Evolutionary conservation across 2,329 filamentous ascomycete genomes (phyloP).

Genomic region (Ceratocystis eucalypticola): DNA sequence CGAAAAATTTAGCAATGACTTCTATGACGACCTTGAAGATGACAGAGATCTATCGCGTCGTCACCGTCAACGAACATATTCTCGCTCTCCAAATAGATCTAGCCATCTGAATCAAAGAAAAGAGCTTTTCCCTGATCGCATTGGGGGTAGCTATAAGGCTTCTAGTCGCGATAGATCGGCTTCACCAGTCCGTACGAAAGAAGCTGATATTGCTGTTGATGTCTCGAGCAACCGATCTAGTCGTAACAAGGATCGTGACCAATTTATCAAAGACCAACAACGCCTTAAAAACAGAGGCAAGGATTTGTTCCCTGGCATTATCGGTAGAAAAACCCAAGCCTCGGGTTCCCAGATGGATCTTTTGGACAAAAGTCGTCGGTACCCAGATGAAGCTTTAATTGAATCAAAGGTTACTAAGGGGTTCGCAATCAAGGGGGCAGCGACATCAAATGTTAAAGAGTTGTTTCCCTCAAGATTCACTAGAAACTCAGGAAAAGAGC

Average conservation of each 20-base stretch:
- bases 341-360: slow-evolving; percentile 11
- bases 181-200: slow-evolving; percentile 36
- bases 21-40: slow-evolving; percentile 71
- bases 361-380: background rate
- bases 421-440: slow-evolving; percentile 17
- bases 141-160: slow-evolving; percentile 21
- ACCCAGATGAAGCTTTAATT: background rate
- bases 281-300: slow-evolving; percentile 25
- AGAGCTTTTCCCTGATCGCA: slow-evolving; percentile 47
- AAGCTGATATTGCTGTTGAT: slow-evolving; percentile 12
- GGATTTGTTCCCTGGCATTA: slow-evolving; percentile 31
- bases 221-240: slow-evolving; percentile 20
- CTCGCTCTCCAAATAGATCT: slow-evolving; percentile 21
- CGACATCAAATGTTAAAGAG: slow-evolving; percentile 13
- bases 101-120: slow-evolving; percentile 34
- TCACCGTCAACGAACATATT: slow-evolving; percentile 25
- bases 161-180: slow-evolving; percentile 36
- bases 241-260: slow-evolving; percentile 27
- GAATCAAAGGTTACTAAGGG: background rate
- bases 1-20: slow-evolving; percentile 54
- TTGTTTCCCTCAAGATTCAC: slow-evolving; percentile 18
- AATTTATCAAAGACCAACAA: slow-evolving; percentile 27
- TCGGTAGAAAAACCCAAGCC: slow-evolving; percentile 21
- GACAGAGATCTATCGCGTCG: slow-evolving; percentile 27
- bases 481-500: slow-evolving; percentile 51